Conservation (phyloP, 2,329 filamentous ascomycete species). For the Sporothrix variecibatus region DNA sequence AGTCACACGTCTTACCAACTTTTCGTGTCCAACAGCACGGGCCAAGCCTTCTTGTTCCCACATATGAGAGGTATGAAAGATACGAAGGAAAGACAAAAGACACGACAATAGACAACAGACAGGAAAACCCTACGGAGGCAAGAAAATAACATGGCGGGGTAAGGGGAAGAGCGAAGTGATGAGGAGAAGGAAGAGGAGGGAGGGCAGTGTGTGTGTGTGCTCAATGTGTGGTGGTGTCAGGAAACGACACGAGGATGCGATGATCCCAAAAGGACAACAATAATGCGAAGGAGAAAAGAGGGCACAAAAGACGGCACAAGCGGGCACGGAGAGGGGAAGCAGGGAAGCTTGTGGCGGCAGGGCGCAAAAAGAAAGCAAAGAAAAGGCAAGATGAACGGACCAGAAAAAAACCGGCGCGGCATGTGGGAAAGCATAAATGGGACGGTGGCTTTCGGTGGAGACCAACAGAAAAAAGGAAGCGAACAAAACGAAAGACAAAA, state of each 20-base stretch:
- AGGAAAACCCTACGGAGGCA: background rate
- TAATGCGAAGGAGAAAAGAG: too few relatives aligned
- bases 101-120: background rate
- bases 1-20: constrained; percentile 12
- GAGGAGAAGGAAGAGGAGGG: background rate
- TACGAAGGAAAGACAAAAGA: background rate
- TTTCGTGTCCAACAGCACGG: background rate
- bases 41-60: background rate
- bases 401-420: background rate
- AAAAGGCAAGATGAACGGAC: background rate
- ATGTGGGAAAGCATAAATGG: background rate
- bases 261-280: background rate
- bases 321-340: background rate
- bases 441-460: background rate
- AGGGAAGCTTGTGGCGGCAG: background rate
- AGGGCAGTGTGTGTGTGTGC: background rate
- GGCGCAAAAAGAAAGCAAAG: background rate
- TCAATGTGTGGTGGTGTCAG: background rate
- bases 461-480: background rate
- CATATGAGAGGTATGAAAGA: background rate
- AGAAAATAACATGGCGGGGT: constrained; percentile 2
- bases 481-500: background rate
- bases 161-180: constrained; percentile 8
- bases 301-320: background rate
- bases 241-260: constrained; percentile 1